Evolutionary conservation across 371 early-diverging fungal genomes (phyloP), one percentile per base, ranked within the genome.

Genomic region (Syncephalastrum monosporum): DNA sequence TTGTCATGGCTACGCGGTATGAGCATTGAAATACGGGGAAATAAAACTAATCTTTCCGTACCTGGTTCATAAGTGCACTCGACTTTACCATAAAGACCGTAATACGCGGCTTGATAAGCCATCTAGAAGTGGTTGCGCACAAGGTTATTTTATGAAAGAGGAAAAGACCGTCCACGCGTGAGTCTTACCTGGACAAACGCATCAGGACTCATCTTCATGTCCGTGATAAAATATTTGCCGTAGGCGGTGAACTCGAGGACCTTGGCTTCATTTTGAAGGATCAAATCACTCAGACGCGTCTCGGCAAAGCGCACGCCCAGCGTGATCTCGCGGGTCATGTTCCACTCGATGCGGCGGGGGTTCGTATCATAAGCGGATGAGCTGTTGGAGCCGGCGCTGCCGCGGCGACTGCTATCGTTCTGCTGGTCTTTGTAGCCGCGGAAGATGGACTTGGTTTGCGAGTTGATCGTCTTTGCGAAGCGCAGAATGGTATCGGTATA

Each of bases 61-160:
- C 65, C 65, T 8, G 88, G 87, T 68, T 94, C 95, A 72, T 95
- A 95, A 14, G 94, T 94, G 48, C 90, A 82, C 54, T 84, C 82
- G 57, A 77, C 69, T 47, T 80, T 78, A 46, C 93, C 91, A 66
- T 88, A 86, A 57, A 89, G 78, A 53, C 91, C 91, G 78, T 89
- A 94, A 75, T 92, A 94, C 38, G 95, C 95, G 38, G 93, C 88
- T 79, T 95, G 95, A 65, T 92, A 87, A 10, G 94, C 92, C 92
- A 95, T 93, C 79, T 90, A 79, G 8, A 44, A 2, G 2, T 2
- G 21, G 21, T 27, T 4, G 7, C 27, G 27, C 27, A 27, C 3
- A 21, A 3, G 27, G 27, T 27, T 27, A 27, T 27, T 27, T 27
- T 21, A 21, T 21, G 21, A 21, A 21, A 27, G 0, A 4, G 27